Evolutionary conservation across 192 early-diverging fungal species (phyloP).

Genomic region (Allomyces macrogynus): DNA sequence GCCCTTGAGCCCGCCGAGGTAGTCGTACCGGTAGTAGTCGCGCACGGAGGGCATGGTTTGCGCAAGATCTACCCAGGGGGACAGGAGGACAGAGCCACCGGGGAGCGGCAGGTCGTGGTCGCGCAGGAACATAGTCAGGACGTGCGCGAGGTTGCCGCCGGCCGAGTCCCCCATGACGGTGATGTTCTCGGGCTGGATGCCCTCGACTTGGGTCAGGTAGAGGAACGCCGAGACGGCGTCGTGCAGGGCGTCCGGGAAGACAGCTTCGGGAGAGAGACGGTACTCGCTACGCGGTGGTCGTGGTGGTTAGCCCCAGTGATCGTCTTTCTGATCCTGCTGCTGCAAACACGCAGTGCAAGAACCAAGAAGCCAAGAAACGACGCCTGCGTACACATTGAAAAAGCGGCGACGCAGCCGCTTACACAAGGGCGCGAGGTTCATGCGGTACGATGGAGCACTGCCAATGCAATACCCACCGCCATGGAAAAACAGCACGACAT

Average conservation of each 20-base stretch:
- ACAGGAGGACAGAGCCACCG: neutral
- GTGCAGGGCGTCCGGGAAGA: slow-evolving; percentile 25
- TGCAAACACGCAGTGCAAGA: neutral
- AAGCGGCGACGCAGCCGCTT: neutral
- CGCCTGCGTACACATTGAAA: neutral
- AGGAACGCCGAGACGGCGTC: slow-evolving; percentile 28
- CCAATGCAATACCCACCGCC: neutral
- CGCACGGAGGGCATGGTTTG: neutral
- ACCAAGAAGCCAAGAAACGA: neutral
- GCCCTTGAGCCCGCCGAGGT: too few species aligned
- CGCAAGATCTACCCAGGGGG: slow-evolving; percentile 2
- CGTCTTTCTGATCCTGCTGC: too few species aligned
- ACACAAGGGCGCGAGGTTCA: neutral
- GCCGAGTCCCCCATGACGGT: slow-evolving; percentile 30
- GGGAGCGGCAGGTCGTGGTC: slow-evolving; percentile 1
- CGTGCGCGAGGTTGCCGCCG: slow-evolving; percentile 22
- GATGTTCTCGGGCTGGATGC: slow-evolving; percentile 15
- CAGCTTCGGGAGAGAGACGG: slow-evolving; percentile 25
- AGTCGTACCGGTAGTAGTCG: too few species aligned
- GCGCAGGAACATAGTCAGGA: slow-evolving; percentile 2
- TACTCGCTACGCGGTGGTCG: slow-evolving; percentile 10
- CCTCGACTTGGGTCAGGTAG: slow-evolving; percentile 9
- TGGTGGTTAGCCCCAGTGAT: too few species aligned
- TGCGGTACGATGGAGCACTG: neutral
- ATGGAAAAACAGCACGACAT: neutral